Percentiles rank a stretch among this genome's conserved stretches.
These are phyloP conservation scores for Backusella mclennaniae DNA, from an alignment of 192 early-diverging fungal genomes.

Conservation along the genomic window DNA sequence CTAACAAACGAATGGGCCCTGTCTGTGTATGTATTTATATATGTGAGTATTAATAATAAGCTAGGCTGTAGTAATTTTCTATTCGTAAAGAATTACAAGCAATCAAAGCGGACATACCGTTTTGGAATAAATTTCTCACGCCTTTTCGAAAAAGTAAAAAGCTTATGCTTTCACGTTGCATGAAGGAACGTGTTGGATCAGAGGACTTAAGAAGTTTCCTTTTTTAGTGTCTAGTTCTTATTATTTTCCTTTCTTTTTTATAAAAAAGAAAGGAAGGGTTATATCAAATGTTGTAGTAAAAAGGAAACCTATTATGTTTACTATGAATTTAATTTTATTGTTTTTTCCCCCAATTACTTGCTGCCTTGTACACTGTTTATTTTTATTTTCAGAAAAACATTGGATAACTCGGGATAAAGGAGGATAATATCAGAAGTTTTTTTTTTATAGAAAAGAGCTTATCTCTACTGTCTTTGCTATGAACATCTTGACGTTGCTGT, in stretches of 20 bases:
- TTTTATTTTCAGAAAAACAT: background rate
- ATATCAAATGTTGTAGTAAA: background rate
- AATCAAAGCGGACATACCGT: background rate
- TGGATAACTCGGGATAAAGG: background rate
- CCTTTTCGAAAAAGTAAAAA: background rate
- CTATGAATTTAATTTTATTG: background rate
- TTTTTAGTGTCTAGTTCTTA: background rate
- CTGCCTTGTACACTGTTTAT: background rate
- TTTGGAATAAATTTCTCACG: background rate
- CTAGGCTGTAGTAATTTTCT: no score
- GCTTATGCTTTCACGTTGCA: background rate
- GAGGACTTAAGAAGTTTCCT: background rate
- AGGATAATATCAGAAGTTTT: background rate
- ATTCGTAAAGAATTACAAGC: background rate
- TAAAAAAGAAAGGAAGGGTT: background rate
- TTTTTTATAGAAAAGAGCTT: background rate
- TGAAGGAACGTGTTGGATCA: background rate
- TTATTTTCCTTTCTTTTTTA: background rate
- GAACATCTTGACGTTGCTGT: background rate
- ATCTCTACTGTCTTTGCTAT: background rate
- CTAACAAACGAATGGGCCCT: background rate
- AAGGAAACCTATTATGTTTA: background rate
- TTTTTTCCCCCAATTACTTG: background rate
- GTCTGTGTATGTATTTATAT: background rate
- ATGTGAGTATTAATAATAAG: no score